Evolutionary conservation across 495 filamentous ascomycete species (phyloP), one percentile per base, ranked within the genome.

Genomic region (Haplographium delicatum): DNA sequence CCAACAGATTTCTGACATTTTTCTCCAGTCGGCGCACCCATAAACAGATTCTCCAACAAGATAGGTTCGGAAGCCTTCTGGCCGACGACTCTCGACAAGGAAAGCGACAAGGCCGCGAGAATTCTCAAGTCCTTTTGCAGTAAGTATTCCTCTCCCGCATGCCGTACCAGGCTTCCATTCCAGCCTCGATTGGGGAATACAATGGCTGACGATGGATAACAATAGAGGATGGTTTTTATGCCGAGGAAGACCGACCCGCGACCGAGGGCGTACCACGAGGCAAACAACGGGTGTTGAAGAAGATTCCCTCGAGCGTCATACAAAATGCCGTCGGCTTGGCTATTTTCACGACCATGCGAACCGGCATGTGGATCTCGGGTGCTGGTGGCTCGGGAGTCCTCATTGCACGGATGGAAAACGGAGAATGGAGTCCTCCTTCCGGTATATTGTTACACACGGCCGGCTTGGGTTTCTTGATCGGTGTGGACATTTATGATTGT

Each of bases 401-500:
- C 39, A 73, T 94, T 42, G 90, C 78, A 16, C 79, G 89, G 25
- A 83, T 84, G 59, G 82, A 84, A 26, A 86, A 90, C 48, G 89
- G 90, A 2, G 81, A 81, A 59, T 96, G 90, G 90, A 90, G 85
- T 42, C 86, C 88, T 2, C 90, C 90, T 2, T 90, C 86, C 11
- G 89, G 86, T 27, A 88, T 96, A 53, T 72, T 95, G 65, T 74
- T 95, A 25, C 89, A 96, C 62, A 94, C 90, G 1, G 82, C 86
- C 1, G 88, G 83, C 3, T 68, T 94, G 19, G 88, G 88, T n/a
- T 96, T 96, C 61, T 73, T 91, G 22, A 83, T 90, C 2, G 90
- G 89, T 2, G 86, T 94, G 25, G 90, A 96, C 56, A 88, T 95
- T 50, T 96, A 95, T 72, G 90, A 96, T 62, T 94, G 89, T 62